Evolutionary conservation across 768 basidiomycete genomes (phyloP).

Genomic region (Termitomyces sp.): DNA sequence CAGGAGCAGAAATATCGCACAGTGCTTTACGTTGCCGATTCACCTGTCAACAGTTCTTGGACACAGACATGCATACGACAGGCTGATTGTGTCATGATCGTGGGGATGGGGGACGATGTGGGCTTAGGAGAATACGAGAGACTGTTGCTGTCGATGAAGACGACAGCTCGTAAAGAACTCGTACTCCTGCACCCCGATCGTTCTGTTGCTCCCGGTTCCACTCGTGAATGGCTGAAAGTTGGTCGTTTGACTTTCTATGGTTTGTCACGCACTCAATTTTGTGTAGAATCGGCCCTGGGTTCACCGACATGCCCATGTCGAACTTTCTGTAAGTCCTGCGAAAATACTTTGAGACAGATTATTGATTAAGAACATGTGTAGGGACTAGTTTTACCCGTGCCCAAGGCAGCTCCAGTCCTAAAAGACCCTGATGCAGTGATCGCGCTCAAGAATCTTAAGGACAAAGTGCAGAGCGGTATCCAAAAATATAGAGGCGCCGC

Average conservation of each 20-base stretch:
- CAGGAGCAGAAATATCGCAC: constrained; percentile 91
- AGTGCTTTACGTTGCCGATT: constrained; percentile 95
- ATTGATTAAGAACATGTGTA: constrained; percentile 23
- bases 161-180: constrained; percentile 96
- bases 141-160: constrained; percentile 90
- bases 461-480: constrained; percentile 86
- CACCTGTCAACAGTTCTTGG: constrained; percentile 93
- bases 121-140: constrained; percentile 93
- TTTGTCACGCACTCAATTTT: constrained; percentile 1
- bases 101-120: constrained; percentile 92
- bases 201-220: constrained; percentile 84
- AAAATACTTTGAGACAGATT: not conserved
- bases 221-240: constrained; percentile 94
- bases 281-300: constrained; percentile 89
- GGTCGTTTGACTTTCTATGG: constrained; percentile 8
- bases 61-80: constrained; percentile 97
- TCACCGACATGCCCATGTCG: constrained; percentile 94
- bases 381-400: constrained; percentile 67
- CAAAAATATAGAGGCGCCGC: constrained; percentile 77
- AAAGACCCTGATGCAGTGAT: constrained; percentile 87
- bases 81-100: constrained; percentile 93
- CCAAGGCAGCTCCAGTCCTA: constrained; percentile 51
- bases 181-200: constrained; percentile 92
- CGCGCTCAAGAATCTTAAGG: constrained; percentile 89
- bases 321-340: constrained; percentile 59